Conservation (phyloP, 768 basidiomycete genomes). For the Astraeus odoratus region DNA sequence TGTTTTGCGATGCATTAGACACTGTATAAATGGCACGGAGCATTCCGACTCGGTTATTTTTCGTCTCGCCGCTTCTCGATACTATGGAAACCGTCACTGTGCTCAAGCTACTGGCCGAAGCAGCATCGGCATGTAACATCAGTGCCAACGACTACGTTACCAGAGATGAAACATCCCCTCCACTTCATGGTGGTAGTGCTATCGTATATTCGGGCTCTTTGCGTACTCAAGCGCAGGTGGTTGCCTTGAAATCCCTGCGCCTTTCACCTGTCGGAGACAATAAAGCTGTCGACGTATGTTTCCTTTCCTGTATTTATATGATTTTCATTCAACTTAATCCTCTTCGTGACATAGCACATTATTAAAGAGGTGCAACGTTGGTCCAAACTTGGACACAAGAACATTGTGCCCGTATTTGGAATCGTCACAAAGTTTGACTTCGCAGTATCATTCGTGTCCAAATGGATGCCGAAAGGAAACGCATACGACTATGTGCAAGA, state of each 20-base stretch:
- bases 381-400: conserved; percentile 8
- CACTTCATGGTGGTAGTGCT: background rate
- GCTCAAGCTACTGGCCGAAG: background rate
- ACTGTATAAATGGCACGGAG: too few relatives aligned
- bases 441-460: conserved; percentile 14
- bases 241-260: background rate
- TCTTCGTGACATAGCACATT: background rate
- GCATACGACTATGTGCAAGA: conserved; percentile 10
- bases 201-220: background rate
- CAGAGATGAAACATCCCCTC: background rate
- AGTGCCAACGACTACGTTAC: background rate
- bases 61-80: too few relatives aligned
- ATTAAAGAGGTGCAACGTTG: background rate
- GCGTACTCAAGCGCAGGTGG: background rate
- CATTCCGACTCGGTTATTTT: too few relatives aligned
- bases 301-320: too few relatives aligned
- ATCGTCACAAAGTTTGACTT: conserved; percentile 15
- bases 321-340: background rate
- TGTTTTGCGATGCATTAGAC: too few relatives aligned
- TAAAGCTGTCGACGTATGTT: background rate
- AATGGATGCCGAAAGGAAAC: conserved; percentile 16
- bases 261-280: background rate
- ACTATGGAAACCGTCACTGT: too few relatives aligned
- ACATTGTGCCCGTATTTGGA: conserved; percentile 17
- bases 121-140: background rate